phyloP scores from a whole-genome alignment of 1,284 basidiomycete genomes.

The Ganoderma boninense region DNA sequence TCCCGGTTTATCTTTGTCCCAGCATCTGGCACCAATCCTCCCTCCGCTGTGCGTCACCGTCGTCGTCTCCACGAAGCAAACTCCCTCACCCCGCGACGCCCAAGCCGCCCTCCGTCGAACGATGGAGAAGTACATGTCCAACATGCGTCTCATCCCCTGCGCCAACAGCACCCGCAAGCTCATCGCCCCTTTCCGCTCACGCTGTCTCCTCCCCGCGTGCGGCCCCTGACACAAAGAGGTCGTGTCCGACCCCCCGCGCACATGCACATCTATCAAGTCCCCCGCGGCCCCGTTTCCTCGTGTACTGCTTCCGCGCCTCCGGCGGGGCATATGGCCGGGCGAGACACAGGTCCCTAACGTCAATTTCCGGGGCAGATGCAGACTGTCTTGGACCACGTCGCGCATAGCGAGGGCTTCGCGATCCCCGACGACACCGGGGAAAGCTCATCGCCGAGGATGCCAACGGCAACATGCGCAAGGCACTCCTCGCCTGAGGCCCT shows the following conservation, averaged over 20 bases:
- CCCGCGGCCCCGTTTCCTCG: slow-evolving; percentile 3
- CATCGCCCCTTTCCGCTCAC: slow-evolving; percentile 96
- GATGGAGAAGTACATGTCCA: slow-evolving; percentile 99
- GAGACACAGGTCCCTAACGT: not conserved
- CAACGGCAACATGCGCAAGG: slow-evolving; percentile 94
- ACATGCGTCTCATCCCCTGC: slow-evolving; percentile 96
- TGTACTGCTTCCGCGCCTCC: not conserved
- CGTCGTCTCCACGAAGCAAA: slow-evolving; percentile 99
- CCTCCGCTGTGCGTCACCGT: slow-evolving; percentile 59
- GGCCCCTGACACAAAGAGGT: slow-evolving; percentile 87
- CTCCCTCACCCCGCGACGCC: slow-evolving; percentile 91
- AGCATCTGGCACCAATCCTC: not conserved
- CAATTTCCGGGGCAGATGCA: slow-evolving; percentile 67
- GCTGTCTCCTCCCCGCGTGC: slow-evolving; percentile 95
- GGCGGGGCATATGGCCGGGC: not conserved
- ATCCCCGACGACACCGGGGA: slow-evolving; percentile 80
- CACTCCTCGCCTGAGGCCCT: slow-evolving; percentile 94
- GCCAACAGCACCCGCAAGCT: slow-evolving; percentile 97
- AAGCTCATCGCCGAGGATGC: slow-evolving; percentile 83
- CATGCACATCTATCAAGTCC: not conserved
- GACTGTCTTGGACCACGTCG: slow-evolving; percentile 82
- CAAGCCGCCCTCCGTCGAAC: slow-evolving; percentile 97
- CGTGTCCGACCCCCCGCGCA: slow-evolving; percentile 30
- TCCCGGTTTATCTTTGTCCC: not conserved
- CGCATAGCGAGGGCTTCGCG: slow-evolving; percentile 83